Evolutionary conservation across 2,329 filamentous ascomycete species (phyloP).

Genomic region (Dothiorella sarmentorum): DNA sequence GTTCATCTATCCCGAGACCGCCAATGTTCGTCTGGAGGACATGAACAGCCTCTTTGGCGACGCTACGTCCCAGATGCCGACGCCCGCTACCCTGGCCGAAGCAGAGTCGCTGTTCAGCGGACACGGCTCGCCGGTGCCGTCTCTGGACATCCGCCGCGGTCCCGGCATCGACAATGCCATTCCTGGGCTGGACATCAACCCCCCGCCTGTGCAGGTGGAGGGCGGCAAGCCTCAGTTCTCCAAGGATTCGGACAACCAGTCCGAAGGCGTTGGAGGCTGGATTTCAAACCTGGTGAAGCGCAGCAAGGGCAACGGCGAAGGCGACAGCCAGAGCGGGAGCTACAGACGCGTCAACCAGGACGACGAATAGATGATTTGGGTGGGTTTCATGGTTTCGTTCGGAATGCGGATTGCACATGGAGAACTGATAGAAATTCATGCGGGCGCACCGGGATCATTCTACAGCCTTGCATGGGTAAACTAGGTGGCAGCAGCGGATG

Average conservation of each 20-base stretch:
- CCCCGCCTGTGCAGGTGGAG: conserved; percentile 59
- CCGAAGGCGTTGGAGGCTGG: conserved; percentile 65
- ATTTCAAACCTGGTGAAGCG: conserved; percentile 64
- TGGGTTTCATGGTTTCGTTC: background rate
- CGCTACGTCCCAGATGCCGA: conserved; percentile 76
- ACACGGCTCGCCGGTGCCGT: conserved; percentile 71
- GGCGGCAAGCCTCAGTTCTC: conserved; percentile 49
- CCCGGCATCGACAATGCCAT: conserved; percentile 64
- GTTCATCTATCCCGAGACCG: conserved; percentile 96
- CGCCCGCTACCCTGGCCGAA: conserved; percentile 73
- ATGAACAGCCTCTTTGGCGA: conserved; percentile 96
- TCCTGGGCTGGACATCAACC: conserved; percentile 77
- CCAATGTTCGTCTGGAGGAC: conserved; percentile 90
- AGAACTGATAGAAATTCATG: conserved; percentile 14
- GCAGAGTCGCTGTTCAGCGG: conserved; percentile 75
- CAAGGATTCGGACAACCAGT: conserved; percentile 25
- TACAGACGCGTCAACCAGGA: conserved; percentile 48
- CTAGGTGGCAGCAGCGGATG: too few relatives aligned
- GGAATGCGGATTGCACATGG: conserved; percentile 15
- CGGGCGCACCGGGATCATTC: conserved; percentile 12
- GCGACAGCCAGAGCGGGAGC: conserved; percentile 41
- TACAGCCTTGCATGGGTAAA: conserved; percentile 8
- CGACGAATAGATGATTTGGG: conserved; percentile 24
- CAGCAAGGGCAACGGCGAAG: conserved; percentile 45
- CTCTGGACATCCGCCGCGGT: conserved; percentile 64